Evolutionary conservation across 257 asterid species (phyloP).

Genomic region (Paraleonurus japonicus): DNA sequence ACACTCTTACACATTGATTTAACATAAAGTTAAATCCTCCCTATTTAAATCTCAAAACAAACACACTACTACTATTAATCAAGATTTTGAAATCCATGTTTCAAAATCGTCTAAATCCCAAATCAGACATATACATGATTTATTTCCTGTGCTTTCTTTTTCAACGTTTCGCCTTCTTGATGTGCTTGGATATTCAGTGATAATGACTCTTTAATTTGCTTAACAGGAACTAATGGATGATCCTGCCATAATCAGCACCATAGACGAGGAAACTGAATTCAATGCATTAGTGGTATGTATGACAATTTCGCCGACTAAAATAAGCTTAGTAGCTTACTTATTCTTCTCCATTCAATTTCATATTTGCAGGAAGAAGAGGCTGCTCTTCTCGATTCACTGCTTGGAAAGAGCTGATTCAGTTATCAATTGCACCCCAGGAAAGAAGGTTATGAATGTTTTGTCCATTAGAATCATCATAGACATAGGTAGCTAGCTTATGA

Average conservation of each 20-base stretch:
- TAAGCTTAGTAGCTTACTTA: constrained; percentile 13
- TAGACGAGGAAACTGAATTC: constrained; percentile 98
- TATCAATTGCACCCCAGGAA: constrained; percentile 3
- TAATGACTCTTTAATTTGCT: constrained; percentile 5
- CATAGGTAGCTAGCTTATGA: constrained; percentile 27
- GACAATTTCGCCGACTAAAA: constrained; percentile 19
- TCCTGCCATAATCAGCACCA: constrained; percentile 68
- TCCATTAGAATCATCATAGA: constrained; percentile 10
- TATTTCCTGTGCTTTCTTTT: background rate
- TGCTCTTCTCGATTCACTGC: constrained; percentile 80
- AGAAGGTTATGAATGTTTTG: constrained; percentile 18
- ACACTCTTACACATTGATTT: too few relatives aligned
- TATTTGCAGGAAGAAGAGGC: constrained; percentile 89
- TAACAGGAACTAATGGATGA: constrained; percentile 93
- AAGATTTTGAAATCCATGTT: too few relatives aligned
- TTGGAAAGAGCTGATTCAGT: constrained; percentile 59
- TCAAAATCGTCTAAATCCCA: too few relatives aligned
- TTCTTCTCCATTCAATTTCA: constrained; percentile 16
- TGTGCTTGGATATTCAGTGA: background rate
- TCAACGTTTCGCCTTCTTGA: background rate
- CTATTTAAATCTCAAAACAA: too few relatives aligned
- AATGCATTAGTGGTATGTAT: constrained; percentile 89
- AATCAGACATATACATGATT: background rate
- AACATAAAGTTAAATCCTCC: too few relatives aligned
- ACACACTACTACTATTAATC: too few relatives aligned